A percentile compares a stretch with the other conserved stretches of the same genome.
These are phyloP conservation scores for Croton laevigatus DNA, from an alignment of 441 rosid species.

Conservation along the genomic window DNA sequence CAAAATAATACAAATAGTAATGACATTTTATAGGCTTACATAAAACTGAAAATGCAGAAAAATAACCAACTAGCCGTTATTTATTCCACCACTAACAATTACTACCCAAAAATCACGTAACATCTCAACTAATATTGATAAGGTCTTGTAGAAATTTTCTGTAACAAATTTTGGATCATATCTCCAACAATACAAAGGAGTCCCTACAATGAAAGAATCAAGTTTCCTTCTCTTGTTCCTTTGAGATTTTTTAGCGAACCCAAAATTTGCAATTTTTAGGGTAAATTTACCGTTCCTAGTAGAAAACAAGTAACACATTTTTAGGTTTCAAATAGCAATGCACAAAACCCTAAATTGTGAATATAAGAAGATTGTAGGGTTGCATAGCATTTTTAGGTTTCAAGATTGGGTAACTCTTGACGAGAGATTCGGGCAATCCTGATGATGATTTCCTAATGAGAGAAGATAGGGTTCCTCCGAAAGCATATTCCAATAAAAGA, in stretches of 20 bases:
- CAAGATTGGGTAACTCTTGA: conserved; percentile 12
- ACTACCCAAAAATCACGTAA: too few species aligned
- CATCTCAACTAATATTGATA: too few species aligned
- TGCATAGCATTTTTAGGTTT: too few species aligned
- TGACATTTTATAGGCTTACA: too few species aligned
- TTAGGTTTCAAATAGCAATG: conserved; percentile 26
- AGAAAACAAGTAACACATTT: conserved; percentile 25
- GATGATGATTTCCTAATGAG: conserved; percentile 19
- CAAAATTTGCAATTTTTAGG: conserved; percentile 32
- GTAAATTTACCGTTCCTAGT: background rate
- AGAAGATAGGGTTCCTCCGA: conserved; percentile 1
- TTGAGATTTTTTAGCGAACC: conserved; percentile 24
- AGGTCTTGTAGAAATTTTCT: too few species aligned
- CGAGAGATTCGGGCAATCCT: conserved; percentile 27
- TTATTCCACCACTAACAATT: too few species aligned
- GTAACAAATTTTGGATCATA: too few species aligned
- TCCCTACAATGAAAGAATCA: conserved; percentile 26
- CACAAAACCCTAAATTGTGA: background rate
- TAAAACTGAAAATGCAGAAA: too few species aligned
- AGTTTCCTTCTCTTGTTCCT: conserved; percentile 18
- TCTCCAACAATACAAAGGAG: conserved; percentile 24
- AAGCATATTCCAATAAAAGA: conserved; percentile 13
- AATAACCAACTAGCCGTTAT: too few species aligned
- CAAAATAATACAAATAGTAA: too few species aligned
- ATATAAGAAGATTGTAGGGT: background rate